Conservation (phyloP, 805 yeast genomes). For the Myxozyma vanderwaltii region DNA sequence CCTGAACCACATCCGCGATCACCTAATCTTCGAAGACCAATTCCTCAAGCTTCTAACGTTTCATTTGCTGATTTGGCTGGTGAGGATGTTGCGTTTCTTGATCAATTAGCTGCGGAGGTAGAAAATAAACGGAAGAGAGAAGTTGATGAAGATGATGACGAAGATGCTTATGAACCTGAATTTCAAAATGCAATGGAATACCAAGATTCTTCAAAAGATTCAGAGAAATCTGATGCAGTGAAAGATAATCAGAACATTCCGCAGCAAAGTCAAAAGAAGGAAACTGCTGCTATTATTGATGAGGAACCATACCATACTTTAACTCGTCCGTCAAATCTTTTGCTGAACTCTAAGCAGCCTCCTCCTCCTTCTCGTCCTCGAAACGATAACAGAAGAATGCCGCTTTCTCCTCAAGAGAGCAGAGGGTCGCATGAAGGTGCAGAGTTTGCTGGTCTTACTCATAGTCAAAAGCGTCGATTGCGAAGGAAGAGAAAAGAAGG, state of each 20-base stretch:
- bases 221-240: background rate
- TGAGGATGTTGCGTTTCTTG: constrained; percentile 22
- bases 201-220: background rate
- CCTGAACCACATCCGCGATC: background rate
- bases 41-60: constrained; percentile 1
- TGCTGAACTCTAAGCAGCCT: background rate
- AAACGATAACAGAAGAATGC: background rate
- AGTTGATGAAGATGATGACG: constrained; percentile 6
- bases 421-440: background rate
- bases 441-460: constrained; percentile 6
- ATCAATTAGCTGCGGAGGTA: constrained; percentile 1
- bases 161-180: background rate
- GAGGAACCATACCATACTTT: constrained; percentile 33
- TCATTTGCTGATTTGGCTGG: constrained; percentile 32
- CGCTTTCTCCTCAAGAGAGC: background rate
- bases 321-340: constrained; percentile 21
- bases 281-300: constrained; percentile 7
- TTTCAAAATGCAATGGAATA: too few relatives aligned
- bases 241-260: background rate
- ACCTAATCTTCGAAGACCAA: background rate
- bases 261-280: background rate
- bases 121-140: background rate
- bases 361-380: background rate
- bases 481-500: constrained; percentile 16
- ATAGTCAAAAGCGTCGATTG: constrained; percentile 24